Conservation (phyloP, 2,329 filamentous ascomycete genomes). For the Clonostachys solani region DNA sequence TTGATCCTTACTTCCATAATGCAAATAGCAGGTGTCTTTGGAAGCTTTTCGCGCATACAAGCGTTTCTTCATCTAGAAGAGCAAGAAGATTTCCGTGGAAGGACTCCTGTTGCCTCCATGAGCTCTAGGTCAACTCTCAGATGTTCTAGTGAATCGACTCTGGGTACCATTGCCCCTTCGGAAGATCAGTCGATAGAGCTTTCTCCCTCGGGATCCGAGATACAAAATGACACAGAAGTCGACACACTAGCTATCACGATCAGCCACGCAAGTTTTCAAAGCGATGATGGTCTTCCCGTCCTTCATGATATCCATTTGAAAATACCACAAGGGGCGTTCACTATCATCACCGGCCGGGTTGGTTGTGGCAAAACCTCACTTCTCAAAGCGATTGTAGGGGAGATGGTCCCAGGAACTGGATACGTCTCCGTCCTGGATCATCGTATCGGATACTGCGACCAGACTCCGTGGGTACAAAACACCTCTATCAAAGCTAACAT, state of each 20-base stretch:
- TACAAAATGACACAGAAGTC: neutral
- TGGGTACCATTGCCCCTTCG: no score
- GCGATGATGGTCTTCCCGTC: constrained; percentile 8
- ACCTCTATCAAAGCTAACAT: constrained; percentile 30
- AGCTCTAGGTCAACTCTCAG: no score
- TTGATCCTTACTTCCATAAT: constrained; percentile 24
- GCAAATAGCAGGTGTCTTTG: constrained; percentile 22
- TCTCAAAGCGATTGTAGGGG: constrained; percentile 29
- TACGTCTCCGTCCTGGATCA: constrained; percentile 12
- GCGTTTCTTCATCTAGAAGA: constrained; percentile 20
- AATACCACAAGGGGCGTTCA: constrained; percentile 1
- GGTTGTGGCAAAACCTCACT: constrained; percentile 37
- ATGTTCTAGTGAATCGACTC: neutral
- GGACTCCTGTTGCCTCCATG: no score
- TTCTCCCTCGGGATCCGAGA: neutral
- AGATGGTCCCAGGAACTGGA: constrained; percentile 18
- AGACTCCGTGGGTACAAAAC: constrained; percentile 38
- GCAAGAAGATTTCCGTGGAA: constrained; percentile 5
- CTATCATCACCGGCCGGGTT: neutral
- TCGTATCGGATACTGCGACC: constrained; percentile 33
- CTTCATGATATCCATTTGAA: constrained; percentile 16
- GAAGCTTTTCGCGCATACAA: constrained; percentile 24
- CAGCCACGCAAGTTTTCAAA: constrained; percentile 7
- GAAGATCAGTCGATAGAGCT: neutral
- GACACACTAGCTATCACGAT: constrained; percentile 2